A percentile compares a stretch with the other conserved stretches of the same genome.
Evolutionary conservation across 208 protist genomes (phyloP).

Genomic region (Leishmania tarentolae): DNA sequence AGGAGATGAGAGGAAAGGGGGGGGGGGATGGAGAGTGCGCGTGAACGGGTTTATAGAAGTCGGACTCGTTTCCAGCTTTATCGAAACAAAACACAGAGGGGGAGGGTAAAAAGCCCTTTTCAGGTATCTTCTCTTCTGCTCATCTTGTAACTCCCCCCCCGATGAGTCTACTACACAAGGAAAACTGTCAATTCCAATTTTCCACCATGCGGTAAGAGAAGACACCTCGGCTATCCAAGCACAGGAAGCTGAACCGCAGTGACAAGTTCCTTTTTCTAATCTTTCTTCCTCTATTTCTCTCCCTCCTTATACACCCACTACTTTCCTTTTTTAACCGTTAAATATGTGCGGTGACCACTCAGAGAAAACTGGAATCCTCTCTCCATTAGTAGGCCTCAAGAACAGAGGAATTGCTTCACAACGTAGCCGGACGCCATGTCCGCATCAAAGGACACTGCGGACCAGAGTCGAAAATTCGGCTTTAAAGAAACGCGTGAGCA

Average conservation of each 20-base stretch:
- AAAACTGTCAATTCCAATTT: background rate
- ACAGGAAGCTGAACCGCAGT: background rate
- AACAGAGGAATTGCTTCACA: background rate
- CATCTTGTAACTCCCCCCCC: background rate
- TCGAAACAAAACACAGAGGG: background rate
- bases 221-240: background rate
- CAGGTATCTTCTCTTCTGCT: background rate
- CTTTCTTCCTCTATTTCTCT: background rate
- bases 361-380: background rate
- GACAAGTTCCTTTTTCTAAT: background rate
- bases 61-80: background rate
- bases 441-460: background rate
- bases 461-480: conserved; percentile 49
- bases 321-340: background rate
- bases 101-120: background rate
- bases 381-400: background rate
- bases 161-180: background rate
- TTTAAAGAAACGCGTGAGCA: conserved; percentile 61
- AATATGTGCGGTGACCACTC: background rate
- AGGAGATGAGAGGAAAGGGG: background rate
- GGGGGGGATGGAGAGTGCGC: background rate
- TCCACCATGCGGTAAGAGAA: no score
- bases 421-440: conserved; percentile 19
- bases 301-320: background rate
- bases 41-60: background rate